phyloP scores from a whole-genome alignment of 768 basidiomycete species.

The Boletus huronensis region DNA sequence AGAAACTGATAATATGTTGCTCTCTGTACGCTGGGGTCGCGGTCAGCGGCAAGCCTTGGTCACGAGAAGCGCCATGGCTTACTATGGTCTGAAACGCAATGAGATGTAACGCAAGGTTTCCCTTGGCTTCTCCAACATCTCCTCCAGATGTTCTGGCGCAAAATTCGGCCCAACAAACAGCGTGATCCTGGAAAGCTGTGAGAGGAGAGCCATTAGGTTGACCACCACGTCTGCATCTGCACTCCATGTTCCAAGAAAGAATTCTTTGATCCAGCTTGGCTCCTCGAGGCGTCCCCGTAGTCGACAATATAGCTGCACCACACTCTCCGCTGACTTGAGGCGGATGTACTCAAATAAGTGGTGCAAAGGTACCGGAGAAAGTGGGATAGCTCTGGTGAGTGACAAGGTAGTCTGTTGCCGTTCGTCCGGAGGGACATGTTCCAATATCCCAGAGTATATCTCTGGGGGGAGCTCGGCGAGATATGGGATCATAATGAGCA shows the following conservation, averaged over 20 bases:
- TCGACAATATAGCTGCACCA: slow-evolving; percentile 53
- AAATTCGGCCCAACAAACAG: slow-evolving; percentile 76
- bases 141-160: slow-evolving; percentile 76
- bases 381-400: slow-evolving; percentile 61
- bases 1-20: slow-evolving; percentile 83
- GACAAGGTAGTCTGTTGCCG: slow-evolving; percentile 54
- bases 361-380: slow-evolving; percentile 50
- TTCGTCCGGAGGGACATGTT: slow-evolving; percentile 42
- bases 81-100: slow-evolving; percentile 84
- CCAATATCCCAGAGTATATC: slow-evolving; percentile 58
- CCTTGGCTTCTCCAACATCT: slow-evolving; percentile 54
- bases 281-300: slow-evolving; percentile 40
- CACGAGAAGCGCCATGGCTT: slow-evolving; percentile 27
- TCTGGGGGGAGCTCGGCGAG: slow-evolving; percentile 55
- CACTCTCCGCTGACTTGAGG: slow-evolving; percentile 48
- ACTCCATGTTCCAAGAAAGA: slow-evolving; percentile 60
- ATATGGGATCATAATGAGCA: slow-evolving; percentile 14
- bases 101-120: slow-evolving; percentile 48
- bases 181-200: slow-evolving; percentile 45
- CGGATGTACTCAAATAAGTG: slow-evolving; percentile 58
- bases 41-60: not conserved
- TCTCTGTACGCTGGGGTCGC: slow-evolving; percentile 50
- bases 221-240: slow-evolving; percentile 74
- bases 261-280: slow-evolving; percentile 42
- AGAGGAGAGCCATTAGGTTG: slow-evolving; percentile 61